A percentile compares a stretch with the other conserved stretches of the same genome.
These are phyloP conservation scores for Saitozyma sp. DNA, from an alignment of 768 basidiomycete species.

Conservation along the genomic window DNA sequence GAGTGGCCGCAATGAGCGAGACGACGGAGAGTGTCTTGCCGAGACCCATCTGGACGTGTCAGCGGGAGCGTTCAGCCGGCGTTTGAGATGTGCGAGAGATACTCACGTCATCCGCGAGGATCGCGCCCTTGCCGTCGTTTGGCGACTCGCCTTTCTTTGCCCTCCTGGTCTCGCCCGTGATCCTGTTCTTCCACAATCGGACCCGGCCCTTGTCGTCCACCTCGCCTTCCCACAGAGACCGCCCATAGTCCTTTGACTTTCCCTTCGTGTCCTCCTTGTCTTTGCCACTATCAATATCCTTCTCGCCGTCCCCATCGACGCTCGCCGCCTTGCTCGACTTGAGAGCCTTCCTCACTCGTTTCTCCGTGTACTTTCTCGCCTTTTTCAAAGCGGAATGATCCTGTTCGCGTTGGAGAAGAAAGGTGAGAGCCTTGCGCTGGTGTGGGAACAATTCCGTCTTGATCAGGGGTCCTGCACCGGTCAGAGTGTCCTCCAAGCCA, in stretches of 20 bases:
- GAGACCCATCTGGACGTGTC: conserved; percentile 77
- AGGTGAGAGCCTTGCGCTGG: conserved; percentile 96
- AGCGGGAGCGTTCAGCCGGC: conserved; percentile 7
- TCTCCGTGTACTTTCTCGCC: conserved; percentile 39
- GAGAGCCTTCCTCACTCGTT: conserved; percentile 11
- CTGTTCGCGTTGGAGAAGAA: conserved; percentile 82
- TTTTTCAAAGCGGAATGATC: conserved; percentile 45
- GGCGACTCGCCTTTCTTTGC: conserved; percentile 55
- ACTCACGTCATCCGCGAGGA: conserved; percentile 93
- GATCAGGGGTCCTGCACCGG: conserved; percentile 56
- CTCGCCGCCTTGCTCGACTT: conserved; percentile 14
- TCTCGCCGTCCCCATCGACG: conserved; percentile 22
- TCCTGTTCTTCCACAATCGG: conserved; percentile 70
- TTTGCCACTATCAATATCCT: conserved; percentile 48
- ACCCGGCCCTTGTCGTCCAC: conserved; percentile 50
- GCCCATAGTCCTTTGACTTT: conserved; percentile 24
- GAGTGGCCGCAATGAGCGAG: conserved; percentile 84
- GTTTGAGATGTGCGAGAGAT: not conserved
- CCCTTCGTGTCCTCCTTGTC: conserved; percentile 55
- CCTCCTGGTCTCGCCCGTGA: conserved; percentile 72
- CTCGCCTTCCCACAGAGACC: conserved; percentile 56
- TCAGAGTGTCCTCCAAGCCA: conserved; percentile 29
- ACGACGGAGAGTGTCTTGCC: conserved; percentile 97
- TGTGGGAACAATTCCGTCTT: conserved; percentile 90
- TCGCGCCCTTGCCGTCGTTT: conserved; percentile 70